Percentiles rank a stretch among this genome's conserved stretches.
Evolutionary conservation across 139 green algal genomes (phyloP).

Genomic region (Micromonas pusilla): DNA sequence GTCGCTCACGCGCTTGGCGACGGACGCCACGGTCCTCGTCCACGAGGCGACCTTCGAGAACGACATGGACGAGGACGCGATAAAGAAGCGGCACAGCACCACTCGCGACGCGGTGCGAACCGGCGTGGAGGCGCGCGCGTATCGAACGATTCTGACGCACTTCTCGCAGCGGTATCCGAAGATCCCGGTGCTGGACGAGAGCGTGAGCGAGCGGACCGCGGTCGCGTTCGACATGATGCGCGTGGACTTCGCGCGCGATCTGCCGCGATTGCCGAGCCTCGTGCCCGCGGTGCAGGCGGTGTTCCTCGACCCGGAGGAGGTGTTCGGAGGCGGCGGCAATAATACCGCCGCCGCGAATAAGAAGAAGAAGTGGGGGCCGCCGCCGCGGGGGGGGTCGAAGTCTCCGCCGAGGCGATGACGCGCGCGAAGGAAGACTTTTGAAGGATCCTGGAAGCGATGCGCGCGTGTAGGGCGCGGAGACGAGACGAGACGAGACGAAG

Average conservation of each 20-base stretch:
- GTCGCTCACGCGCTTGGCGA: conserved; percentile 62
- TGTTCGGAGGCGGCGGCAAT: conserved; percentile 31
- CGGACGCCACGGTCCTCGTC: conserved; percentile 74
- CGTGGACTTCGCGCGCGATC: conserved; percentile 65
- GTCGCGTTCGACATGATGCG: conserved; percentile 96
- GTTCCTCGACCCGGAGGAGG: conserved; percentile 50
- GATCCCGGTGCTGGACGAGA: conserved; percentile 40
- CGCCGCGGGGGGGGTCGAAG: no score
- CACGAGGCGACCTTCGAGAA: conserved; percentile 98
- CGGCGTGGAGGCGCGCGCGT: conserved; percentile 59
- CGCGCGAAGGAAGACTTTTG: no score
- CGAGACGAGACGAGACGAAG: no score
- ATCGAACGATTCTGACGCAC: conserved; percentile 91
- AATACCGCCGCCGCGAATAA: not conserved
- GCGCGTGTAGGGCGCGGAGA: no score
- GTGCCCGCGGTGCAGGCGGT: conserved; percentile 51
- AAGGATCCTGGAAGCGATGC: no score
- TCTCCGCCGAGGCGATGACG: no score
- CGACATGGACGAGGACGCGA: conserved; percentile 68
- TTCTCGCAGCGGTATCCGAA: conserved; percentile 79
- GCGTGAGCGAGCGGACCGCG: conserved; percentile 30
- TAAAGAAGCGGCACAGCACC: conserved; percentile 82
- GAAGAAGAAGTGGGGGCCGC: no score
- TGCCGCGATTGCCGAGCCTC: conserved; percentile 52
- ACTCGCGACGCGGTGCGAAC: conserved; percentile 72